Evolutionary conservation across 306 rosid species (phyloP).

Genomic region (Pyrus pyrifolia): DNA sequence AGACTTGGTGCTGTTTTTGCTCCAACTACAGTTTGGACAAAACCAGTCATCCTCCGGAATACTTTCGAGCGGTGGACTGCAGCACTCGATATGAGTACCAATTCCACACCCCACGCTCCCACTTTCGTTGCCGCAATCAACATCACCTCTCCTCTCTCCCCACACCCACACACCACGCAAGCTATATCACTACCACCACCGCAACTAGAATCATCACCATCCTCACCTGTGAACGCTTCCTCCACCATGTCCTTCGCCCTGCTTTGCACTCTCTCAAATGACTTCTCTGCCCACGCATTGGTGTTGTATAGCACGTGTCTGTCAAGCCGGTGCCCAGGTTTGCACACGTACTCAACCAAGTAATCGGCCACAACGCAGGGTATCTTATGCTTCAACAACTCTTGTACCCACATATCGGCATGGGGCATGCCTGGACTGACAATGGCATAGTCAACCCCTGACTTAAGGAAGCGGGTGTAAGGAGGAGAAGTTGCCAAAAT

Average conservation of each 20-base stretch:
- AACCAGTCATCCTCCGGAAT: constrained; percentile 89
- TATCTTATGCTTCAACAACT: constrained; percentile 74
- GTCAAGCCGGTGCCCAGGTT: constrained; percentile 72
- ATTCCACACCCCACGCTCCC: constrained; percentile 76
- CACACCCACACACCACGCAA: constrained; percentile 61
- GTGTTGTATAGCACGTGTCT: constrained; percentile 65
- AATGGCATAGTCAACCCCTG: constrained; percentile 63
- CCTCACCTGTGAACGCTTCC: constrained; percentile 22
- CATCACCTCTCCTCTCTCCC: constrained; percentile 80
- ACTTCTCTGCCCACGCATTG: constrained; percentile 66
- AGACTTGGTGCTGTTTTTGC: constrained; percentile 27
- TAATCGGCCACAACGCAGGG: constrained; percentile 87
- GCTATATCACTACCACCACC: constrained; percentile 30
- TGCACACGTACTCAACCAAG: constrained; percentile 90
- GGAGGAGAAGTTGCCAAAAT: constrained; percentile 94
- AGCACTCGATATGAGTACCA: constrained; percentile 82
- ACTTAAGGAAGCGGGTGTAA: constrained; percentile 60
- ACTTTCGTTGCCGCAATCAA: constrained; percentile 80
- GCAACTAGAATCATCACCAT: background rate
- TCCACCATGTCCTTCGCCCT: constrained; percentile 54
- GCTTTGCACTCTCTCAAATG: constrained; percentile 43
- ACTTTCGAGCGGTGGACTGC: constrained; percentile 63
- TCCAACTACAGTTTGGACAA: constrained; percentile 50
- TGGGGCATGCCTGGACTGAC: constrained; percentile 77
- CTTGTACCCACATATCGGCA: constrained; percentile 84